Conservation (phyloP, 495 filamentous ascomycete genomes). For the Lophium mytilinum region DNA sequence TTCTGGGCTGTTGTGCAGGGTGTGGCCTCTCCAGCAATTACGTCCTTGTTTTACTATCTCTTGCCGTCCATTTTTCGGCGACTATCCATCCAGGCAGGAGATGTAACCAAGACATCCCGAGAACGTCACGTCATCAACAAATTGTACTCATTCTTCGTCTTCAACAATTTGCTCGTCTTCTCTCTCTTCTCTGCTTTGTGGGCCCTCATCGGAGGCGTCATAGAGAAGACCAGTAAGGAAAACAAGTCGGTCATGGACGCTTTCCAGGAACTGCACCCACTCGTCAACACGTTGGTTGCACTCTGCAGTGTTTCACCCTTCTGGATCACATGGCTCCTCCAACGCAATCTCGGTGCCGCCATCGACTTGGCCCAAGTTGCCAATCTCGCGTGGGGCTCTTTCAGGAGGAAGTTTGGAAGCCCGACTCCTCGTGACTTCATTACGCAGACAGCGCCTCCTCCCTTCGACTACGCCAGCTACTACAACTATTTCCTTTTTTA, state of each 20-base stretch:
- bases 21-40: constrained; percentile 85
- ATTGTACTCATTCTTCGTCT: constrained; percentile 91
- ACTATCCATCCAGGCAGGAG: constrained; percentile 68
- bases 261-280: constrained; percentile 54
- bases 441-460: constrained; percentile 82
- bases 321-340: constrained; percentile 88
- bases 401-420: constrained; percentile 69
- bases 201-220: constrained; percentile 57
- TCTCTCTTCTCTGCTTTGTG: constrained; percentile 78
- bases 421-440: constrained; percentile 92
- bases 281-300: constrained; percentile 52
- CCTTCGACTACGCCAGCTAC: constrained; percentile 92
- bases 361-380: constrained; percentile 82
- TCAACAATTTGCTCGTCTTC: constrained; percentile 95
- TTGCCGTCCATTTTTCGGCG: constrained; percentile 88
- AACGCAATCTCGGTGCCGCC: constrained; percentile 85
- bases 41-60: constrained; percentile 78
- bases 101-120: constrained; percentile 81
- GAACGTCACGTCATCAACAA: constrained; percentile 90
- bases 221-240: constrained; percentile 39
- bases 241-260: constrained; percentile 57
- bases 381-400: constrained; percentile 69
- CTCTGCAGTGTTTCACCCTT: constrained; percentile 77
- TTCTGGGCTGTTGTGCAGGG: constrained; percentile 87
- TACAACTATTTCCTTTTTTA: constrained; percentile 98